Conservation (phyloP, 1,284 basidiomycete species). For the Veloboletus limbatus region DNA sequence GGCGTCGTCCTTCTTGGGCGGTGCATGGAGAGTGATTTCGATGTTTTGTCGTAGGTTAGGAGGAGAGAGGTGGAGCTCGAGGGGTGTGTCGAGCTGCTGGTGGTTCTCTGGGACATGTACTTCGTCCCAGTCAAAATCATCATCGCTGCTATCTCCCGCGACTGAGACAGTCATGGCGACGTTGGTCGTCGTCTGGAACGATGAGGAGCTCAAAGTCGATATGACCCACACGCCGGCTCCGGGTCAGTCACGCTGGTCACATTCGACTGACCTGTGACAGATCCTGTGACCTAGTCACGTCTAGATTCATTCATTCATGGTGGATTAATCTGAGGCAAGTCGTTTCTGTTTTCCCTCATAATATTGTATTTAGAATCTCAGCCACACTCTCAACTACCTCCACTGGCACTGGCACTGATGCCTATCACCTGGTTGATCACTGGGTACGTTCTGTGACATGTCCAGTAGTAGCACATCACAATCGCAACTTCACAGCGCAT, state of each 20-base stretch:
- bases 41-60: conserved; percentile 39
- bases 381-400: too few species aligned
- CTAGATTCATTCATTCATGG: not conserved
- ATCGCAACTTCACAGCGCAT: conserved; percentile 14
- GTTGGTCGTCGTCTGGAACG: conserved; percentile 6
- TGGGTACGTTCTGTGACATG: not conserved
- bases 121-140: conserved; percentile 47
- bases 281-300: conserved; percentile 1
- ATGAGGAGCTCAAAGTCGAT: conserved; percentile 12
- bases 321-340: not conserved
- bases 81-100: conserved; percentile 11
- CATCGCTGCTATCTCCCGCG: conserved; percentile 32
- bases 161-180: conserved; percentile 20
- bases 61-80: conserved; percentile 26
- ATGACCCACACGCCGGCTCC: conserved; percentile 14
- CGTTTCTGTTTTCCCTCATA: too few species aligned
- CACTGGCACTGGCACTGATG: too few species aligned
- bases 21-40: conserved; percentile 58
- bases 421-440: conserved; percentile 8
- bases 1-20: conserved; percentile 38
- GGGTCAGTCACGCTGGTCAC: conserved; percentile 27
- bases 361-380: too few species aligned
- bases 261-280: conserved; percentile 18
- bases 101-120: conserved; percentile 35
- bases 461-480: not conserved